phyloP scores from a whole-genome alignment of 164 flowering plant species.

The Sedum album region DNA sequence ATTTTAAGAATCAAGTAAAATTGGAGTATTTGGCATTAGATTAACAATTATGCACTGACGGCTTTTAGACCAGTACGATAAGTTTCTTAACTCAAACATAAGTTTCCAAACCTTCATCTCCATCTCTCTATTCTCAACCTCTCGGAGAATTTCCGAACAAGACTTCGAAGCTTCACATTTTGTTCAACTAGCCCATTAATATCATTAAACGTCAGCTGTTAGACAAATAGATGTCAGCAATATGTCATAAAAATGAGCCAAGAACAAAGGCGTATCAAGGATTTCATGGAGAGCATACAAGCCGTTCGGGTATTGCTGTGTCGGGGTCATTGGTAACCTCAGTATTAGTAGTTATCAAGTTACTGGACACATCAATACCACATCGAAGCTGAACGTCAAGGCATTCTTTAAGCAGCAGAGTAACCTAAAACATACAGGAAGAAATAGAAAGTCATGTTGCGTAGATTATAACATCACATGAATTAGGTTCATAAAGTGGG shows the following conservation, averaged over 20 bases:
- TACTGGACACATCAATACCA: conserved; percentile 39
- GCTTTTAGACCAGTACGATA: neutral
- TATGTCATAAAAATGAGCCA: neutral
- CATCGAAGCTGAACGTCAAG: conserved; percentile 80
- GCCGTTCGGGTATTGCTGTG: conserved; percentile 45
- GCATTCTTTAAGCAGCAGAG: too few species aligned
- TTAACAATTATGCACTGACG: neutral
- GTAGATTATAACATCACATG: too few species aligned
- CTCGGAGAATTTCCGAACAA: conserved; percentile 70
- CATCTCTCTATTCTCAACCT: conserved; percentile 44
- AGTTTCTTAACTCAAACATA: neutral
- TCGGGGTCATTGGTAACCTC: conserved; percentile 34
- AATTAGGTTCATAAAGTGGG: too few species aligned
- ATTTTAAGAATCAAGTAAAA: neutral
- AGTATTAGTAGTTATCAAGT: conserved; percentile 11
- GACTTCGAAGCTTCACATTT: conserved; percentile 81
- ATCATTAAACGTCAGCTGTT: conserved; percentile 77
- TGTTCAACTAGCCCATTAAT: conserved; percentile 90
- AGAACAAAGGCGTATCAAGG: neutral
- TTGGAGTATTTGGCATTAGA: too few species aligned
- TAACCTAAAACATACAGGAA: too few species aligned
- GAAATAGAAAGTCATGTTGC: too few species aligned
- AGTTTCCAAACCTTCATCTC: conserved; percentile 52
- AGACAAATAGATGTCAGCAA: conserved; percentile 12
- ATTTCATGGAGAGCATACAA: conserved; percentile 21